Percentiles rank a stretch among this genome's conserved stretches.
Evolutionary conservation across 164 flowering plant species (phyloP).

Genomic region (Litsea cubeba): DNA sequence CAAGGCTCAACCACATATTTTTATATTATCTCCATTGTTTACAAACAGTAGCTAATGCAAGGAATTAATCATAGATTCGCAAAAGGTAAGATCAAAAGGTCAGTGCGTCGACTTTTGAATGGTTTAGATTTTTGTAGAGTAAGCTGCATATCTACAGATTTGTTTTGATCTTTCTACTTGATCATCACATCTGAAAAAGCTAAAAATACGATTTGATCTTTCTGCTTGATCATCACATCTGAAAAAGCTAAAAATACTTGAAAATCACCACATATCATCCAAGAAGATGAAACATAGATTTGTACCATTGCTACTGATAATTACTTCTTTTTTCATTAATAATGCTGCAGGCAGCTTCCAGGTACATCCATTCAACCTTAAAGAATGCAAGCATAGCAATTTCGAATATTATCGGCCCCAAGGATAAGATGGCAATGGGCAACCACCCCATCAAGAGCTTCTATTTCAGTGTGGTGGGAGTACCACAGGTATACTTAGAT

Average conservation of each 20-base stretch:
- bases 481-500: constrained; percentile 30
- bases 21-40: too few species aligned
- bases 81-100: too few species aligned
- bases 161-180: too few species aligned
- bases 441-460: constrained; percentile 30
- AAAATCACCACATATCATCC: neutral
- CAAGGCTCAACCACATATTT: too few species aligned
- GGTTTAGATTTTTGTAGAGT: neutral
- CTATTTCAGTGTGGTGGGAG: constrained; percentile 31
- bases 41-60: too few species aligned
- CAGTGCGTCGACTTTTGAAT: too few species aligned
- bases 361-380: constrained; percentile 21
- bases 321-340: neutral
- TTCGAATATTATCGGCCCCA: constrained; percentile 38
- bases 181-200: too few species aligned
- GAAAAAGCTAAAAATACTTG: too few species aligned
- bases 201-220: too few species aligned
- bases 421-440: constrained; percentile 30
- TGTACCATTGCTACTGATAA: neutral
- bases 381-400: constrained; percentile 33
- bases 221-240: too few species aligned
- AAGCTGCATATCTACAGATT: too few species aligned
- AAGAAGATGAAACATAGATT: neutral
- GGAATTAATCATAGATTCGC: too few species aligned
- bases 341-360: constrained; percentile 23